These are phyloP conservation scores for Boletus speciosus DNA, from an alignment of 768 basidiomycete species.

Conservation along the genomic window DNA sequence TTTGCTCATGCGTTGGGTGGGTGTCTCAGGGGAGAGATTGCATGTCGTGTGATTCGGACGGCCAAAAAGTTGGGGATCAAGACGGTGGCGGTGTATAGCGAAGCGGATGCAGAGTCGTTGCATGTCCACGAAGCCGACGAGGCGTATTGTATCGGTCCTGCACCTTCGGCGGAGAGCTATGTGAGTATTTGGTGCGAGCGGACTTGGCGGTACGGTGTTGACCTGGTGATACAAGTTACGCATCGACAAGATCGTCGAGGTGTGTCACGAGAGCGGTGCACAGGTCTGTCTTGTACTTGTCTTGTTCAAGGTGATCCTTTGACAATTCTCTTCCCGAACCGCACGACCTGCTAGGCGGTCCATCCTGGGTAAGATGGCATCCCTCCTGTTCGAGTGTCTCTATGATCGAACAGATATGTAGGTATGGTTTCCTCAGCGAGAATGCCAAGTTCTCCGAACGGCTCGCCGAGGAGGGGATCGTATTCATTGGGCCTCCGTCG, in stretches of 20 bases:
- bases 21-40: slow-evolving; percentile 79
- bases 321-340: neutral
- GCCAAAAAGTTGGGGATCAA: slow-evolving; percentile 83
- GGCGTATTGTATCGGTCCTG: slow-evolving; percentile 92
- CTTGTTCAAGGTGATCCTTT: neutral
- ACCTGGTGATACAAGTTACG: slow-evolving; percentile 50
- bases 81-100: slow-evolving; percentile 91
- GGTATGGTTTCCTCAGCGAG: slow-evolving; percentile 91
- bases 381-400: neutral
- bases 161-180: slow-evolving; percentile 85
- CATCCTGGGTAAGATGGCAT: slow-evolving; percentile 71
- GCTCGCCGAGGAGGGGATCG: slow-evolving; percentile 74
- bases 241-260: slow-evolving; percentile 84
- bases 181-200: slow-evolving; percentile 42
- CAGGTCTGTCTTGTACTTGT: slow-evolving; percentile 49
- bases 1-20: neutral
- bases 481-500: slow-evolving; percentile 88
- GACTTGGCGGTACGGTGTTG: neutral
- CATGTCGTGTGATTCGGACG: slow-evolving; percentile 91
- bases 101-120: slow-evolving; percentile 75
- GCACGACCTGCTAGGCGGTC: slow-evolving; percentile 57
- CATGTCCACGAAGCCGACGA: slow-evolving; percentile 88
- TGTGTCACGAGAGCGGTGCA: slow-evolving; percentile 77
- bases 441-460: slow-evolving; percentile 77
- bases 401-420: slow-evolving; percentile 22